Evolutionary conservation across 768 basidiomycete species (phyloP), one percentile per base, ranked within the genome.

Genomic region (Postia placenta): DNA sequence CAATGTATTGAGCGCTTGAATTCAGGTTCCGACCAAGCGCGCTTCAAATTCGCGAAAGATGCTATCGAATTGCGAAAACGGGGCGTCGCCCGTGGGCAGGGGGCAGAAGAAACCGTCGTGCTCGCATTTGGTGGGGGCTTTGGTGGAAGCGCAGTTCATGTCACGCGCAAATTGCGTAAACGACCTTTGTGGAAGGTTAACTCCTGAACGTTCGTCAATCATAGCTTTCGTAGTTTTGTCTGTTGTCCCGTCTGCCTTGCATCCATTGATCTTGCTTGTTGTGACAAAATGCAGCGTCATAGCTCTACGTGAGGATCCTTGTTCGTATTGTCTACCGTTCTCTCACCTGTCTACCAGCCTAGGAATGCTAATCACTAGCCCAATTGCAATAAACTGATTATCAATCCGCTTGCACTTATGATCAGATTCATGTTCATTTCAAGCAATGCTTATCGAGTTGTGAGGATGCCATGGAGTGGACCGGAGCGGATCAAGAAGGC

Each of bases 21-120:
- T n/a, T n/a, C 65, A 86, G 87, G 84, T 19, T 79, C 86, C 50
- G 87, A 89, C 68, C 91, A 93, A 63, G 79, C 81, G 52, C 81
- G 92, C 40, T 96, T 93, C 71, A 86, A 85, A 60, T 94, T 94
- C 68, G 90, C 91, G 3, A 94, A 93, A 67, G 89, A 90, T 55
- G 88, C 84, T 11, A 85, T 94, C 60, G 86, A 89, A 59, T 60
- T 84, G 59, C 77, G 92, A 57, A 94, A 90, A 67, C 81, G 80
- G 61, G 81, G 82, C n/a, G 76, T 82, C 62, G 77, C 80, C 40
- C 80, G 83, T 53, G 83, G 80, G 46, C 70, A 75, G 53, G 81
- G 85, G 48, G 81, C 80, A 51, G 87, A 89, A 66, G 91, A 93
- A 69, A 89, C 87, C n/a, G 91, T 94, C 37, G 91, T 95, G 45